Evolutionary conservation across 345 rosid species (phyloP).

Genomic region (Eucalyptus tenuipes): DNA sequence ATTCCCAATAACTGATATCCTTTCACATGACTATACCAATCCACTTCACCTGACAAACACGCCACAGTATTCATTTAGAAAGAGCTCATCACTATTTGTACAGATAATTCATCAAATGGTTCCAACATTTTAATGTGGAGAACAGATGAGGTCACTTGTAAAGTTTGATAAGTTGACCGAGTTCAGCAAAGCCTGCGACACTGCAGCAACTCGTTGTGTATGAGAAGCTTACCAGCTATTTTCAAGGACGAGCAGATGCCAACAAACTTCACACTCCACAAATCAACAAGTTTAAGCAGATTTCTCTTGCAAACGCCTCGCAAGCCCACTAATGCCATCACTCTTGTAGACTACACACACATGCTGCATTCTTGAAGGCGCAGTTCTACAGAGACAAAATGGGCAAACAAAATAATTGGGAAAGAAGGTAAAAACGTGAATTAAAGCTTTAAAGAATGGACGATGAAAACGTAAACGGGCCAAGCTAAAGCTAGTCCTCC

Average conservation of each 20-base stretch:
- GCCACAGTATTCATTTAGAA: background rate
- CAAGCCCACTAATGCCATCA: conserved; percentile 1
- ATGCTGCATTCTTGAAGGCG: background rate
- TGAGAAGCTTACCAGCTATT: background rate
- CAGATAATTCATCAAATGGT: background rate
- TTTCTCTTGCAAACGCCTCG: background rate
- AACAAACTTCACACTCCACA: background rate
- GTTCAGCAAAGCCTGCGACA: background rate
- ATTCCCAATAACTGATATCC: background rate
- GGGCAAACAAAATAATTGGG: background rate
- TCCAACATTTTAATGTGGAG: background rate
- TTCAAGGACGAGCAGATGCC: background rate
- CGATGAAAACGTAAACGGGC: background rate
- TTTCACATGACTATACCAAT: background rate
- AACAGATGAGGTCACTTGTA: background rate
- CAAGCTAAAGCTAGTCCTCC: background rate
- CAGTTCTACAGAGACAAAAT: background rate
- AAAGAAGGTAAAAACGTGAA: background rate
- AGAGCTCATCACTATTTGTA: background rate
- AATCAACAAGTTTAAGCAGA: background rate
- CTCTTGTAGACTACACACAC: background rate
- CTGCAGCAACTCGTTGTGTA: background rate
- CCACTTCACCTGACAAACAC: background rate
- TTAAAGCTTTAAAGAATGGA: background rate
- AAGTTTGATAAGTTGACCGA: background rate